Conservation (phyloP, 208 protist species). For the Acanthamoeba castellanii region DNA sequence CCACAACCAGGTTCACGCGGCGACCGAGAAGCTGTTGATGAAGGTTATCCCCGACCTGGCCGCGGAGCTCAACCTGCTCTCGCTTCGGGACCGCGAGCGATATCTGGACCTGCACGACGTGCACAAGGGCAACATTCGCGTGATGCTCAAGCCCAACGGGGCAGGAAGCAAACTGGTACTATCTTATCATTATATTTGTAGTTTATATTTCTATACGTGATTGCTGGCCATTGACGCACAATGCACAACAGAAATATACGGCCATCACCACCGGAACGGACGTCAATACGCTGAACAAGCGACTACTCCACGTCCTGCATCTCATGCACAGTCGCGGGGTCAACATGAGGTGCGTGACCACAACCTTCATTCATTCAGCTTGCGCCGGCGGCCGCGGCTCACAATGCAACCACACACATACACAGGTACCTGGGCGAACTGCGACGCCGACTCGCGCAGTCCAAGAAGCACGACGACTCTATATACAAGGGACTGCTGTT, state of each 20-base stretch:
- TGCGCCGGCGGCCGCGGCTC: too few species aligned
- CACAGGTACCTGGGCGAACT: neutral
- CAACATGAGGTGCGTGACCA: conserved; percentile 35
- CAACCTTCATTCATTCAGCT: neutral
- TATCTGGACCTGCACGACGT: conserved; percentile 19
- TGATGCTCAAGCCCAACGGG: neutral
- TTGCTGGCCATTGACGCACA: neutral
- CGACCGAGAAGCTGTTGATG: neutral
- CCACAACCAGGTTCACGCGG: neutral
- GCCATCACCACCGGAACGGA: neutral
- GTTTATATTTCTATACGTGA: too few species aligned
- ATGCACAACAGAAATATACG: conserved; percentile 24
- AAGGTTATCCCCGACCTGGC: conserved; percentile 13
- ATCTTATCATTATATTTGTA: too few species aligned
- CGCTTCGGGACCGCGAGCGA: neutral
- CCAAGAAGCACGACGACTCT: neutral
- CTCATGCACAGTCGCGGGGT: conserved; percentile 38
- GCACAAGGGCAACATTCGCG: conserved; percentile 7
- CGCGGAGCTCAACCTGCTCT: neutral
- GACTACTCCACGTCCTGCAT: conserved; percentile 41
- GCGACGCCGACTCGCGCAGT: neutral
- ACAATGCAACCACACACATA: neutral
- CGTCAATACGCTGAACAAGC: neutral
- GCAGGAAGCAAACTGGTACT: neutral
- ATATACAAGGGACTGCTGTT: neutral